phyloP scores from a whole-genome alignment of 169 alveolate genomes.

The Plasmodium chabaudi region DNA sequence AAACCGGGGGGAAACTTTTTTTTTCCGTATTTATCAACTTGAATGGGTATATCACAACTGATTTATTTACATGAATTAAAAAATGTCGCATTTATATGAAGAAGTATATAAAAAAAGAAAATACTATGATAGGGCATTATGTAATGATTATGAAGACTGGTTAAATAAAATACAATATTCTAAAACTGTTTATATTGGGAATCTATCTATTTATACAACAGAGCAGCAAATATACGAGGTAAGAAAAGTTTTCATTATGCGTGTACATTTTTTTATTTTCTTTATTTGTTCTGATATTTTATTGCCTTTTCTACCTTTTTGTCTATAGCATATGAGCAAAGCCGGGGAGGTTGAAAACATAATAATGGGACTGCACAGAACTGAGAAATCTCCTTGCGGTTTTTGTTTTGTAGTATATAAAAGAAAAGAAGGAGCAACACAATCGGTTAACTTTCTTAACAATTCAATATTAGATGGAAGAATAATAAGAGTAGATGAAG shows the following conservation, averaged over 20 bases:
- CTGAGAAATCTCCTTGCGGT: slow-evolving; percentile 84
- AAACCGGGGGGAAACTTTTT: too few species aligned
- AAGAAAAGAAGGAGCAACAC: slow-evolving; percentile 78
- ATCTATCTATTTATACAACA: slow-evolving; percentile 84
- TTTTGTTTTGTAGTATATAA: slow-evolving; percentile 85
- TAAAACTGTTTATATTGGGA: slow-evolving; percentile 85
- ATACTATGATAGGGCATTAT: slow-evolving; percentile 83
- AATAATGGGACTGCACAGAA: slow-evolving; percentile 84
- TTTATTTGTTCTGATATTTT: too few species aligned
- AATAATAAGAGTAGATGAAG: slow-evolving; percentile 85
- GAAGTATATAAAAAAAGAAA: slow-evolving; percentile 80
- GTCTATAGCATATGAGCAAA: slow-evolving; percentile 38
- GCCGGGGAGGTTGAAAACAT: slow-evolving; percentile 84
- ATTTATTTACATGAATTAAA: not conserved
- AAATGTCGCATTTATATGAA: slow-evolving; percentile 83
- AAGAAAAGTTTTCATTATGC: not conserved
- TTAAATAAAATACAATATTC: slow-evolving; percentile 78
- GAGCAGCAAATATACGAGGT: slow-evolving; percentile 87
- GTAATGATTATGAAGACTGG: slow-evolving; percentile 84
- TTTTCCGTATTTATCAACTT: too few species aligned
- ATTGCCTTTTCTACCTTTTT: not conserved
- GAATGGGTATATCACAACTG: too few species aligned
- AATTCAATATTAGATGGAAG: slow-evolving; percentile 86
- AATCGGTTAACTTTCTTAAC: slow-evolving; percentile 81
- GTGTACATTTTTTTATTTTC: not conserved